A percentile compares a stretch with the other conserved stretches of the same genome.
These are phyloP conservation scores for Pisolithus orientalis DNA, from an alignment of 768 basidiomycete genomes.

Conservation along the genomic window DNA sequence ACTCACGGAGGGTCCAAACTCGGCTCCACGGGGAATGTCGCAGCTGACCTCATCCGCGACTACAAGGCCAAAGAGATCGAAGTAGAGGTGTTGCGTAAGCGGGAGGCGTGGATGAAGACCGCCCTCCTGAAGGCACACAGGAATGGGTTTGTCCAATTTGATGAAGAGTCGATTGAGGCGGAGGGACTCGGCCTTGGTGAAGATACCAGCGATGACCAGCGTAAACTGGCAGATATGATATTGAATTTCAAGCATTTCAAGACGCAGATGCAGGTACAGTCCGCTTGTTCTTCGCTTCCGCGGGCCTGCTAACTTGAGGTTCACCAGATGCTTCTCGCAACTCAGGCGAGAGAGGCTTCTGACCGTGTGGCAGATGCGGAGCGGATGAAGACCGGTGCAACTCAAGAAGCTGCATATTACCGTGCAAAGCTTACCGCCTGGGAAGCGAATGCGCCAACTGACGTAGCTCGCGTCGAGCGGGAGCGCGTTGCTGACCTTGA, in stretches of 20 bases:
- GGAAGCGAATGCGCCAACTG: slow-evolving; percentile 62
- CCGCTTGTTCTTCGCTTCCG: neutral
- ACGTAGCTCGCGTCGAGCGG: slow-evolving; percentile 66
- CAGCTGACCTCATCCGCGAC: slow-evolving; percentile 73
- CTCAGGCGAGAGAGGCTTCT: slow-evolving; percentile 72
- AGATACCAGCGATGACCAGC: slow-evolving; percentile 36
- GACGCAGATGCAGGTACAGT: slow-evolving; percentile 75
- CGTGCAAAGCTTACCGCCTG: slow-evolving; percentile 89
- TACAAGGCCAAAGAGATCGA: slow-evolving; percentile 80
- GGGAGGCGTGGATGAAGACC: slow-evolving; percentile 82
- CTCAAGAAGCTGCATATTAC: slow-evolving; percentile 94
- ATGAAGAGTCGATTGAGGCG: slow-evolving; percentile 41
- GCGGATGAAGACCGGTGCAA: slow-evolving; percentile 64
- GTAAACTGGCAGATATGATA: slow-evolving; percentile 60
- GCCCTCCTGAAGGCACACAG: slow-evolving; percentile 70
- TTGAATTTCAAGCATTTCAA: slow-evolving; percentile 85
- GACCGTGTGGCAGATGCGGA: slow-evolving; percentile 78
- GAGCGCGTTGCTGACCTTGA: slow-evolving; percentile 76
- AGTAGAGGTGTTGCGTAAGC: slow-evolving; percentile 66
- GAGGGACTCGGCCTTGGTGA: slow-evolving; percentile 29
- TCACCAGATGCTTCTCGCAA: slow-evolving; percentile 58
- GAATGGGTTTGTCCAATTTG: slow-evolving; percentile 68
- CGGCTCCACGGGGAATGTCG: slow-evolving; percentile 60
- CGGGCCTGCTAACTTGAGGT: slow-evolving; percentile 5
- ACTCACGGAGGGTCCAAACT: slow-evolving; percentile 27